Evolutionary conservation across 805 yeast genomes (phyloP).

Genomic region (Candida orba): DNA sequence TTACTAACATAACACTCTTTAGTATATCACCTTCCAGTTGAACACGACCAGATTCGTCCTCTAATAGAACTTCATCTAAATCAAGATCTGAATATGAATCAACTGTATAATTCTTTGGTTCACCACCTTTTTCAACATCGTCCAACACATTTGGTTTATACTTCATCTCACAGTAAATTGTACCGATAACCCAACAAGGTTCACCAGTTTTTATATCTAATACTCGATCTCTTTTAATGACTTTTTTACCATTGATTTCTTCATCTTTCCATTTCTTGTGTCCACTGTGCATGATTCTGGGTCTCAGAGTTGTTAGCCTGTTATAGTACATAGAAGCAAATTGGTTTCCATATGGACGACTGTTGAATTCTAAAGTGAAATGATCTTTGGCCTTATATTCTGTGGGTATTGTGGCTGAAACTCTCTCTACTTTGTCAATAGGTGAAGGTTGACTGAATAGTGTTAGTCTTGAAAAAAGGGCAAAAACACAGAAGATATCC

Average conservation of each 20-base stretch:
- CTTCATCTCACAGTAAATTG: conserved; percentile 76
- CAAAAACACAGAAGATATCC: too few relatives aligned
- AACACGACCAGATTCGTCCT: conserved; percentile 91
- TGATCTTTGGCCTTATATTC: conserved; percentile 11
- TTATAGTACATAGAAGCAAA: conserved; percentile 50
- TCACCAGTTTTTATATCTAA: conserved; percentile 57
- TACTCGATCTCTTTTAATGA: conserved; percentile 38
- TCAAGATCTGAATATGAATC: conserved; percentile 50
- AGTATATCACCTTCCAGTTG: conserved; percentile 57
- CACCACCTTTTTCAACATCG: conserved; percentile 56
- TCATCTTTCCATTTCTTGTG: conserved; percentile 51
- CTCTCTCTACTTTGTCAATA: background rate
- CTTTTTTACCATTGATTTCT: conserved; percentile 30
- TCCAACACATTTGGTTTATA: conserved; percentile 78
- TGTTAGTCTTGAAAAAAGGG: background rate
- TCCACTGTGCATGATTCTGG: conserved; percentile 40
- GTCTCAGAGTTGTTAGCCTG: conserved; percentile 42
- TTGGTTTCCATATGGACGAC: conserved; percentile 45
- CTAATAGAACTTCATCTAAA: conserved; percentile 62
- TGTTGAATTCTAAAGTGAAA: conserved; percentile 19
- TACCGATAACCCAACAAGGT: conserved; percentile 80
- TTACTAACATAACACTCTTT: conserved; percentile 54
- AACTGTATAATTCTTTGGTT: conserved; percentile 19
- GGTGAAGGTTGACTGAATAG: conserved; percentile 2
- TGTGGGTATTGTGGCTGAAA: conserved; percentile 1